Base-by-base conservation (phyloP, 345 rosid species). In the Boechera stricta region DNA sequence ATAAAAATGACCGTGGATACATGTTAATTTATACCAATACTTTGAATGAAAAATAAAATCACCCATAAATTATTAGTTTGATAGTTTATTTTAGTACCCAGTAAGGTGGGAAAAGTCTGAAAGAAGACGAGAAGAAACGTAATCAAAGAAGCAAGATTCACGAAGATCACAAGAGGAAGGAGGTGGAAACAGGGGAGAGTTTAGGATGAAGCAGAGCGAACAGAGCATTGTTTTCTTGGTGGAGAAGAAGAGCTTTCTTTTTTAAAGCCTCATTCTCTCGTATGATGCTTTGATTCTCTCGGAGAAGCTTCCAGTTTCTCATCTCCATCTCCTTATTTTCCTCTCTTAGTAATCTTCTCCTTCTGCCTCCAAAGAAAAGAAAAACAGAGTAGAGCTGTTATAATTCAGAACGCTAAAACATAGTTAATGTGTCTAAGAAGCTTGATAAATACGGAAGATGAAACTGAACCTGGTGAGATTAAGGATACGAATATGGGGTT, bases 201-300 rank as follows among this genome's bases (percentile, higher is more conserved):
- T 79, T 75, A 15, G 75, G 71, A 44, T 85, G 89, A 52, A 91
- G 86, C 81, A 82, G 84, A 75, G 78, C 57, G 5, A 86, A 62
- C 54, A 93, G 79, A 48, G 69, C 81, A 72, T 80, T 81, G 71
- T 93, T 93, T 85, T 93, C 98, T 61, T 83, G 85, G 47, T 73
- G 84, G 13, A 93, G 98, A 72, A 87, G 84, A 66, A 79, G 63
- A 9, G 90, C 94, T 80, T 78, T 85, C 76, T 77, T 83, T 77
- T 85, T 84, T 71, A 93, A 69, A 81, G 79, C 86, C 79, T 93
- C 86, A 21, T 91, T 93, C 80, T 86, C 89, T 73, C 77, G 78
- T 24, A 83, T 82, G 73, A 93, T 87, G 78, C 80, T 84, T 65
- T 81, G 85, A 73, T 93, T 93, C 86, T 87, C 68, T 83, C 82